Evolutionary conservation across 805 yeast genomes (phyloP).

Genomic region (Ogataea saltuana): DNA sequence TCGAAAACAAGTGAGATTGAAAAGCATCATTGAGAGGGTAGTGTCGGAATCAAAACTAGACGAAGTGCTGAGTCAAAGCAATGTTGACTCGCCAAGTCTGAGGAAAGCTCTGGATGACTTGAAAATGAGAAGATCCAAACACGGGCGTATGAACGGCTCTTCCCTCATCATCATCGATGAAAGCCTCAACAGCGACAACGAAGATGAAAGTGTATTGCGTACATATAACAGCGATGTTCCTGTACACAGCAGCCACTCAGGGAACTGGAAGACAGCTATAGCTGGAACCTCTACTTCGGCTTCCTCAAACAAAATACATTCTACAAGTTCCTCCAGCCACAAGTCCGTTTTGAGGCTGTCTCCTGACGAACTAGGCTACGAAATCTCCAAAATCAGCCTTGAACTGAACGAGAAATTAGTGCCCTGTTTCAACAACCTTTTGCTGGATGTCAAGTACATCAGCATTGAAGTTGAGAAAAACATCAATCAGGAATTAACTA

Average conservation of each 20-base stretch:
- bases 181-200: constrained; percentile 9
- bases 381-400: constrained; percentile 23
- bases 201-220: constrained; percentile 13
- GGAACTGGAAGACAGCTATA: constrained; percentile 24
- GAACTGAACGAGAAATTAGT: constrained; percentile 43
- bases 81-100: constrained; percentile 36
- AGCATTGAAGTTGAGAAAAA: constrained; percentile 45
- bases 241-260: constrained; percentile 11
- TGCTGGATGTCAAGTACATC: constrained; percentile 44
- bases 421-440: constrained; percentile 46
- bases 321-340: constrained; percentile 12
- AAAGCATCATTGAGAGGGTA: constrained; percentile 28
- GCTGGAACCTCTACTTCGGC: constrained; percentile 24
- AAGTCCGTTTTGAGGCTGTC: constrained; percentile 24
- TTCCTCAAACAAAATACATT: constrained; percentile 14
- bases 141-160: constrained; percentile 12
- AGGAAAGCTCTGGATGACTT: constrained; percentile 32
- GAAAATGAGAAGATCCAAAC: constrained; percentile 20
- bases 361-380: constrained; percentile 22
- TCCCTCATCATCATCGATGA: constrained; percentile 21
- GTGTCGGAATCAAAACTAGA: constrained; percentile 27
- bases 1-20: constrained; percentile 40
- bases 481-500: constrained; percentile 29
- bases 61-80: constrained; percentile 26
- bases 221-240: constrained; percentile 11